Base-by-base conservation (phyloP, 441 rosid genomes). In the Kokia cookei region DNA sequence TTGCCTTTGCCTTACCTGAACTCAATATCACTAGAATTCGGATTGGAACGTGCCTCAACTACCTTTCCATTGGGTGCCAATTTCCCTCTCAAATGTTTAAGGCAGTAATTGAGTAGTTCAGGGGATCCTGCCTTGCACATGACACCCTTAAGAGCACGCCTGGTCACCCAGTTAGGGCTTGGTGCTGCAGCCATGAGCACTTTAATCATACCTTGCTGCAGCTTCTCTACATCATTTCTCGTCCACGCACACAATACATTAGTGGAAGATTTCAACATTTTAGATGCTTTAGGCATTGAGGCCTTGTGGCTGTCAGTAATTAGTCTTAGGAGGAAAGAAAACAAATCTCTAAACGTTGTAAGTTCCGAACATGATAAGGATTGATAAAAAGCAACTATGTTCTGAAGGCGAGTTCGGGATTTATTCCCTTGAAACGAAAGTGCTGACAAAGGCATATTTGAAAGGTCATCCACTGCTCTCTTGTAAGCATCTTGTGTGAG, bases 61-160 rank as follows among this genome's bases (percentile, higher is more conserved):
- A 85, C 81, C 81, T 61, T 77, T 65, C 84, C 80, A 61, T 79
- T 77, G 43, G 82, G 72, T 29, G 77, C 81, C 69, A 81, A 58
- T 37, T 71, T 75, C 65, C 92, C 93, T 29, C 82, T 84, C 37
- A 87, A 65, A 82, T 90, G 85, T 77, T 85, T 88, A 40, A 90
- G 88, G 84, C 90, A 87, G 72, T 89, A 91, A 71, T 91, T 84
- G 64, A 90, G 82, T 51, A 88, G 88, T 74, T 88, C 88, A 13
- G 86, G 79, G 53, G 93, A 83, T 26, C 87, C 90, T 55, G 78
- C 71, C 73, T 77, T 87, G 76, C 76, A 85, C 74, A 85, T 22
- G 59, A 81, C 86, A 69, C 90, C 88, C 73, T 88, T 91, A 8
- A 90, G 89, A 71, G 87, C 78, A 73, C 83, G 85, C 82, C 89